Evolutionary conservation across 2,329 filamentous ascomycete species (phyloP), one percentile per base, ranked within the genome.

Genomic region (Lasiodiplodia gonubiensis): DNA sequence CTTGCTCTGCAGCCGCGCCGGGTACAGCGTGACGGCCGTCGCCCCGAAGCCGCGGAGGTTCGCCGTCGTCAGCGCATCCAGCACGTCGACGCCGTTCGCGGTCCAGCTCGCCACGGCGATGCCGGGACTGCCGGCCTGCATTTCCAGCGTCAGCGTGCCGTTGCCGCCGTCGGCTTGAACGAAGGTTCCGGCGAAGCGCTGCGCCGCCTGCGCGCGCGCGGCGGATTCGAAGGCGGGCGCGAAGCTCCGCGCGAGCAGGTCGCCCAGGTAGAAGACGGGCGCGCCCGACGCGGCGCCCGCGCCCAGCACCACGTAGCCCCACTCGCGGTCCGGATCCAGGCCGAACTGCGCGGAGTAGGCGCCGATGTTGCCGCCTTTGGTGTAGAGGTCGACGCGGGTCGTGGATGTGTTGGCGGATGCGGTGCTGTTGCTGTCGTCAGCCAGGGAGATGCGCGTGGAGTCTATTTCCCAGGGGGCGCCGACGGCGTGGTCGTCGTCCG

Each of bases 381-480:
- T 64, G 46, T 68, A 65, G 37, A 83, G 76, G 66, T 48, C 27
- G 65, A 52, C 7, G 33, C 59, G 57, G 67, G 69, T 21, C 6
- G 48, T 27, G 16, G 30, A 10, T 0, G 27, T 16, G 51, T 18
- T 21, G n/a, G 21, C 6, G 2, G 3, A n/a, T 0, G 30, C 23
- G n/a, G n/a, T 23, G 33, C 3, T 27, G 53, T 30, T 57, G 30
- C 14, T 42, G 33, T 12, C 68, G 18, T 69, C 6, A 74, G 68
- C 12, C 0, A 33, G 30, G 30, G 69, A 69, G 27, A 72, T 71
- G 51, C 72, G 72, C 3, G 27, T 52, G 42, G 42, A 64, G 4
- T 69, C 61, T 18, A 74, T 70, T 18, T 72, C 73, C 73, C 73
- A 75, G 10, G 73, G 73, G 3, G 69, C 68, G 55, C 73, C 72